A percentile compares a stretch with the other conserved stretches of the same genome.
Conservation (phyloP, 2,329 filamentous ascomycete genomes). For the Davidsoniella virescens region DNA sequence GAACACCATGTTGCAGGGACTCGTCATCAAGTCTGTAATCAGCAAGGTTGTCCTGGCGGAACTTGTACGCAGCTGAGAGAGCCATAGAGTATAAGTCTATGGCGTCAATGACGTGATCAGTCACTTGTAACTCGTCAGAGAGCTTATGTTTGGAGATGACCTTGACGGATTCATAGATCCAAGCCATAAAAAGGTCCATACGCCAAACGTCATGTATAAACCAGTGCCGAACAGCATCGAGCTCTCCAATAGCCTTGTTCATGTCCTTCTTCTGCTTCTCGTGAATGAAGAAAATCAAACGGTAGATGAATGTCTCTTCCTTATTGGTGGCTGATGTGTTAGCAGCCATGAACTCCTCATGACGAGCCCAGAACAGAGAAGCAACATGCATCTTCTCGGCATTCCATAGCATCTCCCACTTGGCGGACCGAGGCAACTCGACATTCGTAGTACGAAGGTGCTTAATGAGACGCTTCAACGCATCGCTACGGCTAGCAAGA, state of each 20-base stretch:
- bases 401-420: constrained; percentile 72
- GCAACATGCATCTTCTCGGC: constrained; percentile 83
- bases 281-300: constrained; percentile 58
- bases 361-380: constrained; percentile 60
- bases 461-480: constrained; percentile 57
- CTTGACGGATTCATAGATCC: constrained; percentile 63
- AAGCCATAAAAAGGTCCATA: constrained; percentile 60
- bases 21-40: constrained; percentile 60
- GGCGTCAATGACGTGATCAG: constrained; percentile 50
- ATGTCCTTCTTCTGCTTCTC: constrained; percentile 58
- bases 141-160: constrained; percentile 48
- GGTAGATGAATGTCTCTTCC: constrained; percentile 26
- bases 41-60: constrained; percentile 51
- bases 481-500: constrained; percentile 53
- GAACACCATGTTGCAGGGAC: constrained; percentile 46
- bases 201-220: constrained; percentile 62
- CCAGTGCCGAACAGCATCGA: constrained; percentile 70
- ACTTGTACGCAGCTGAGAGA: constrained; percentile 49
- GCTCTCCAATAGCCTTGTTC: constrained; percentile 48
- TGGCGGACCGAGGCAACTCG: constrained; percentile 47
- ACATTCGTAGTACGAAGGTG: constrained; percentile 53
- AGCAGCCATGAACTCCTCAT: constrained; percentile 50
- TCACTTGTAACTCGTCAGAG: constrained; percentile 37
- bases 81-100: constrained; percentile 38
- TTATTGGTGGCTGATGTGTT: constrained; percentile 43